phyloP scores from a whole-genome alignment of 192 early-diverging fungal species.

The Coemansia sp. region DNA sequence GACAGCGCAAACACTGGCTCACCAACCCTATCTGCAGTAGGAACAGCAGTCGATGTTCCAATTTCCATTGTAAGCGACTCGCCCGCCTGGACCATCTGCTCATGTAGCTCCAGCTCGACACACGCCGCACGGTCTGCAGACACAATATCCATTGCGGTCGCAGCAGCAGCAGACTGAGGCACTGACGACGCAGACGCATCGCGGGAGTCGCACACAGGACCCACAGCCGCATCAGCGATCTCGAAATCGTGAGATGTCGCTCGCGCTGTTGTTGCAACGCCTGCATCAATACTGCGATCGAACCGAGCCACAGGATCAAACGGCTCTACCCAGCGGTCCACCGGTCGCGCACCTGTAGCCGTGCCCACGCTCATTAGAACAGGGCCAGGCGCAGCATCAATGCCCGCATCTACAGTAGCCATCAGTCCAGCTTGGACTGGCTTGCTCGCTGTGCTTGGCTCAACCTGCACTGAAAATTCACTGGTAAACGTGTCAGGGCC shows the following conservation, averaged over 20 bases:
- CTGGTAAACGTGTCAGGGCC: conserved; percentile 14
- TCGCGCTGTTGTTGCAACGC: conserved; percentile 5
- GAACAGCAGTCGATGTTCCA: neutral
- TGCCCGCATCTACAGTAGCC: conserved; percentile 16
- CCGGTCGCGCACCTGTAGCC: conserved; percentile 15
- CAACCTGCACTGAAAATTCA: conserved; percentile 36
- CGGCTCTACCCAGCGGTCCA: conserved; percentile 37
- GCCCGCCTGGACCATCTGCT: conserved; percentile 5
- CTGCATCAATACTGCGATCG: conserved; percentile 7
- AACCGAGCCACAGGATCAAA: conserved; percentile 34
- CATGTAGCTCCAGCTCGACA: neutral
- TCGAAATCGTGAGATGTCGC: conserved; percentile 20
- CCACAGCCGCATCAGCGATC: conserved; percentile 15
- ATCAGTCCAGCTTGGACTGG: conserved; percentile 18
- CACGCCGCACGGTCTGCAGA: conserved; percentile 9
- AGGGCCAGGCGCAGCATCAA: conserved; percentile 24
- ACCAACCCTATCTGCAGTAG: neutral
- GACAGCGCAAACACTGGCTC: conserved; percentile 3
- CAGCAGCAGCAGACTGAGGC: neutral
- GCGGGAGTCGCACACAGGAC: conserved; percentile 6
- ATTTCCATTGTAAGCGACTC: neutral
- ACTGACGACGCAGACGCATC: conserved; percentile 15
- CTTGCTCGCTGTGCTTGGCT: conserved; percentile 20
- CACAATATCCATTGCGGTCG: conserved; percentile 6
- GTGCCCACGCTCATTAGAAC: conserved; percentile 12